Evolutionary conservation across 352 stramenopile species (phyloP).

Genomic region (Phytophthora macrochlamydospora): DNA sequence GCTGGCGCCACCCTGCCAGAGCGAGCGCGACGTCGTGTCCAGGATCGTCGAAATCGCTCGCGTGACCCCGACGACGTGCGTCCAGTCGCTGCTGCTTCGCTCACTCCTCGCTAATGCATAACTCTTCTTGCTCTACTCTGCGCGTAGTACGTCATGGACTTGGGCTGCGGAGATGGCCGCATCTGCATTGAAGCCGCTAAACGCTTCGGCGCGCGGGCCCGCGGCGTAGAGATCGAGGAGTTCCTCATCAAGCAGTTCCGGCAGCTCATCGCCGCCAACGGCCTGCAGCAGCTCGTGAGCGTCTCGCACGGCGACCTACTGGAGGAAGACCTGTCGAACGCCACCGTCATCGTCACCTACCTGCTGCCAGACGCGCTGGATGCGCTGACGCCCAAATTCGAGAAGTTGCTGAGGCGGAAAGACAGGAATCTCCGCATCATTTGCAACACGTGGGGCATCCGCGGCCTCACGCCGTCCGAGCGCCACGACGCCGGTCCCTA

Average conservation of each 20-base stretch:
- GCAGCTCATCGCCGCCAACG: conserved; percentile 35
- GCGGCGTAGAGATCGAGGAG: conserved; percentile 63
- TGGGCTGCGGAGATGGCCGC: conserved; percentile 62
- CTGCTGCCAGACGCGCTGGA: conserved; percentile 57
- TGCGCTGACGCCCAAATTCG: conserved; percentile 46
- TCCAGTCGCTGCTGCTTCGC: not conserved
- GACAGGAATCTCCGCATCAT: conserved; percentile 54
- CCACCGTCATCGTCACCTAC: conserved; percentile 67
- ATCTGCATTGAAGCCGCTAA: conserved; percentile 63
- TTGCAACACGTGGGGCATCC: conserved; percentile 70
- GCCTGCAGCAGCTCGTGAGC: conserved; percentile 48
- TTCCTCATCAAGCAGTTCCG: conserved; percentile 57
- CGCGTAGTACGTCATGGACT: conserved; percentile 50
- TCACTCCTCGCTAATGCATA: no score
- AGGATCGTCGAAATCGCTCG: conserved; percentile 59
- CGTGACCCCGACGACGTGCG: conserved; percentile 49
- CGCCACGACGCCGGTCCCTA: conserved; percentile 46
- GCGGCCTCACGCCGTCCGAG: conserved; percentile 31
- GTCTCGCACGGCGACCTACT: conserved; percentile 56
- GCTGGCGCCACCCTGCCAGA: conserved; percentile 60
- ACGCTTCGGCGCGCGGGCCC: conserved; percentile 44
- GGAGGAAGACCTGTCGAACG: conserved; percentile 51
- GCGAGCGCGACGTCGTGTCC: conserved; percentile 57
- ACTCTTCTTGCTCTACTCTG: not conserved
- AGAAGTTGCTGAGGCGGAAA: conserved; percentile 33